A percentile compares a stretch with the other conserved stretches of the same genome.
Conservation (phyloP, 805 yeast species). For the Huiozyma sinensis region DNA sequence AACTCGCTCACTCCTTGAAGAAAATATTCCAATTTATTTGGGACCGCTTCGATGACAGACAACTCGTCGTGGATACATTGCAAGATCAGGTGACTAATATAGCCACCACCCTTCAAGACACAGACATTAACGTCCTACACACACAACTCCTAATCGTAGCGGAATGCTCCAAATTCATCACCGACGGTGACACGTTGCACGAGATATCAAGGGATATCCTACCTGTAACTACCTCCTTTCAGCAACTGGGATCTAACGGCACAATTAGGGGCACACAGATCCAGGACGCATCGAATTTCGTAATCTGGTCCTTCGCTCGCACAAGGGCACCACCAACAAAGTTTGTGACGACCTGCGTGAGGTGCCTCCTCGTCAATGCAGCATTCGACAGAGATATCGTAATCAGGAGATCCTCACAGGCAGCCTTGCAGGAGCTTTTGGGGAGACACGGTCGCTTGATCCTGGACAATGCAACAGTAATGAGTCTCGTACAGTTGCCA, state of each 20-base stretch:
- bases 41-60: constrained; percentile 17
- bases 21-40: constrained; percentile 30
- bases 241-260: constrained; percentile 41
- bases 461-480: constrained; percentile 25
- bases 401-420: constrained; percentile 72
- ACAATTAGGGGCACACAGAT: constrained; percentile 51
- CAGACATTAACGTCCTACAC: constrained; percentile 26
- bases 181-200: constrained; percentile 4
- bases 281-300: constrained; percentile 77
- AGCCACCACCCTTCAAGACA: constrained; percentile 3
- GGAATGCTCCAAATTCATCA: constrained; percentile 19
- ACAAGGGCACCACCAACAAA: constrained; percentile 3
- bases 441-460: constrained; percentile 46
- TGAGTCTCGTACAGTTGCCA: constrained; percentile 48
- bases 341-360: constrained; percentile 22
- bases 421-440: constrained; percentile 75
- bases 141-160: constrained; percentile 29
- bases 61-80: constrained; percentile 17
- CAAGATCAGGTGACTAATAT: constrained; percentile 23
- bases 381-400: constrained; percentile 66
- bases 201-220: constrained; percentile 25
- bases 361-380: constrained; percentile 36
- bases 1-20: constrained; percentile 57
- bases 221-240: constrained; percentile 41
- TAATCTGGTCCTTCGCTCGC: constrained; percentile 67